Evolutionary conservation across 1,139 yeast genomes (phyloP).

Genomic region (Candida labiduridarum): DNA sequence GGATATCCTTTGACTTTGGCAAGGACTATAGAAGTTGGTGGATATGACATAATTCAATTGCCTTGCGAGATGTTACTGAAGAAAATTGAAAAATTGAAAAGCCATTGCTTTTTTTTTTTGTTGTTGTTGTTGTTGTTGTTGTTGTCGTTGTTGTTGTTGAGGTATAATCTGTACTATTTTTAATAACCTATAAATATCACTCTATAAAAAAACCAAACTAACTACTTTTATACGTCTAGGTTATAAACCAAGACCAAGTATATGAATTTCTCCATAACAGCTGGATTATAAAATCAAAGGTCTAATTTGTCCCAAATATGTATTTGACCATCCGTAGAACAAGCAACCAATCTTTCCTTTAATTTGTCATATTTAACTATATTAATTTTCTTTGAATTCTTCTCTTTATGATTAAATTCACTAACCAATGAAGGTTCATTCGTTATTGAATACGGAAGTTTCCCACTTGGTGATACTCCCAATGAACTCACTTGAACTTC

Average conservation of each 20-base stretch:
- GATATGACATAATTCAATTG: conserved; percentile 7
- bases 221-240: too few relatives aligned
- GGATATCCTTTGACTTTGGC: conserved; percentile 81
- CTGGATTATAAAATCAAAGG: conserved; percentile 1
- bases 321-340: conserved; percentile 24
- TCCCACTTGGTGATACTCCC: not conserved
- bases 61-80: not conserved
- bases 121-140: not conserved
- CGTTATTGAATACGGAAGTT: not conserved
- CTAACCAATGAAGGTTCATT: not conserved
- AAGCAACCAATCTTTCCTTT: conserved; percentile 15
- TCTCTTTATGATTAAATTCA: not conserved
- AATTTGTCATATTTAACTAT: conserved; percentile 16
- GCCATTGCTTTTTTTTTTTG: not conserved
- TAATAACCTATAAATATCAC: too few relatives aligned
- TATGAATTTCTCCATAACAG: too few relatives aligned
- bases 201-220: too few relatives aligned
- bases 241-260: too few relatives aligned
- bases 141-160: too few relatives aligned
- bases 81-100: not conserved
- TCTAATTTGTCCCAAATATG: conserved; percentile 25
- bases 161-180: too few relatives aligned
- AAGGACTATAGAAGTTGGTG: conserved; percentile 50
- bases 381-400: conserved; percentile 9
- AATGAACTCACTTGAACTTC: conserved; percentile 13